Base-by-base conservation (phyloP, 2,329 filamentous ascomycete genomes). In the Fusarium hostae region DNA sequence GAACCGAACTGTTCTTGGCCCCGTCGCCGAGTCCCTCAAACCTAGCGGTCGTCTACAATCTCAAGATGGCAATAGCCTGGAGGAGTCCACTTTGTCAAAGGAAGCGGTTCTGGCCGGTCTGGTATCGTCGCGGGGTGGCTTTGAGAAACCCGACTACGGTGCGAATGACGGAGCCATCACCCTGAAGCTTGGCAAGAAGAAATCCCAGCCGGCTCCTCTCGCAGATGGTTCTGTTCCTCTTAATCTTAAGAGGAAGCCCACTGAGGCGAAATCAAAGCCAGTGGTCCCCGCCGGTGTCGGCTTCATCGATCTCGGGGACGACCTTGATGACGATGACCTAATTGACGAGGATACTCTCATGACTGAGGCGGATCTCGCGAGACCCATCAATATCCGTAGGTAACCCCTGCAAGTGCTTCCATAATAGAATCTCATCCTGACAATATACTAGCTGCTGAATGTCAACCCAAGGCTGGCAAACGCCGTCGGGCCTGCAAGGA, bases 401-500 rank as follows among this genome's bases (percentile, higher is more conserved):
- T 90, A 40, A 54, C 13, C 52, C 10, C 59, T 61, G 12, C n/a
- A 40, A 44, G 5, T 34, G 12, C 44, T 35, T 39, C n/a, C 16
- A 15, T 15, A 48, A 32, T 35, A 20, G 22, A 41, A 40, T 44
- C 40, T 51, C 24, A 52, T 48, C 74, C 64, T 73, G 39, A 73
- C 48, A 43, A 39, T 30, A 22, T 40, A 13, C 18, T 70, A 89
- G 95, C 96, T 57, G 88, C 91, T 30, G 94, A 97, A 79, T 99
- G 96, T 81, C 90, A 91, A 65, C 95, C 95, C 51, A 94, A 96
- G 83, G 87, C 91, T 47, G 94, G 93, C 64, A 97, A 97, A 85
- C 91, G 95, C 75, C 92, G 95, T 60, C 91, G 95, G 69, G 94
- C 96, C 63, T 99, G 96, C 87, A 98, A 99, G 84, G 96, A 99